Evolutionary conservation across 306 rosid species (phyloP).

Genomic region (Hippophae tibetana): DNA sequence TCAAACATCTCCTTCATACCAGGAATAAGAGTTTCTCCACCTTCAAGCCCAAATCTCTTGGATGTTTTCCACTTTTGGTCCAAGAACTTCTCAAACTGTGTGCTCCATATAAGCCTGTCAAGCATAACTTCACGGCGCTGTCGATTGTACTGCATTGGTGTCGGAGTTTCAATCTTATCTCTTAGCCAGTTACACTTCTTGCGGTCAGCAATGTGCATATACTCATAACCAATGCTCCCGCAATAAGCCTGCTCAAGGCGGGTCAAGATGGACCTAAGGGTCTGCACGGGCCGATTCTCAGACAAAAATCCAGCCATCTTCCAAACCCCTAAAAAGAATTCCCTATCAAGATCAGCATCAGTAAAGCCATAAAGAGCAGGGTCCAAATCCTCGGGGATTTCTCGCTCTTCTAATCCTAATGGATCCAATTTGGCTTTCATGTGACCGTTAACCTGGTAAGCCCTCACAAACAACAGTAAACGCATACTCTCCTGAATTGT

Average conservation of each 20-base stretch:
- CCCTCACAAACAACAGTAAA: conserved; percentile 73
- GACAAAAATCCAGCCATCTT: conserved; percentile 92
- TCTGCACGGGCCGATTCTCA: conserved; percentile 90
- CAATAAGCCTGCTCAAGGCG: conserved; percentile 96
- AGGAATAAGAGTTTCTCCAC: conserved; percentile 81
- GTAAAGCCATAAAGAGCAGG: conserved; percentile 81
- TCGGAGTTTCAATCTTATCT: conserved; percentile 83
- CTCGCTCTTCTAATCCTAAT: conserved; percentile 53
- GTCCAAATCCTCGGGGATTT: conserved; percentile 66
- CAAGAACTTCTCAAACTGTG: conserved; percentile 83
- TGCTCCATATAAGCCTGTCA: conserved; percentile 89
- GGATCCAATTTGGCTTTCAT: conserved; percentile 90
- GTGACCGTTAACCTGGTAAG: conserved; percentile 94
- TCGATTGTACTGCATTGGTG: conserved; percentile 46
- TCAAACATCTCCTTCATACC: conserved; percentile 98
- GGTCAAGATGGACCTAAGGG: conserved; percentile 82
- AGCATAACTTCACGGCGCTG: conserved; percentile 84
- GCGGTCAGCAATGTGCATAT: conserved; percentile 90
- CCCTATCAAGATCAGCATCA: conserved; percentile 95
- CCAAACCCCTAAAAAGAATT: conserved; percentile 95
- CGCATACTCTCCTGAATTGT: conserved; percentile 99
- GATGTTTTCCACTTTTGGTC: conserved; percentile 93
- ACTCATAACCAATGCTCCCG: conserved; percentile 89
- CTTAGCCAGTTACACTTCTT: conserved; percentile 85
- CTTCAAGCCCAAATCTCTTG: conserved; percentile 94